Conservation (phyloP, 2,329 filamentous ascomycete species). For the Purpureocillium lavendulum region DNA sequence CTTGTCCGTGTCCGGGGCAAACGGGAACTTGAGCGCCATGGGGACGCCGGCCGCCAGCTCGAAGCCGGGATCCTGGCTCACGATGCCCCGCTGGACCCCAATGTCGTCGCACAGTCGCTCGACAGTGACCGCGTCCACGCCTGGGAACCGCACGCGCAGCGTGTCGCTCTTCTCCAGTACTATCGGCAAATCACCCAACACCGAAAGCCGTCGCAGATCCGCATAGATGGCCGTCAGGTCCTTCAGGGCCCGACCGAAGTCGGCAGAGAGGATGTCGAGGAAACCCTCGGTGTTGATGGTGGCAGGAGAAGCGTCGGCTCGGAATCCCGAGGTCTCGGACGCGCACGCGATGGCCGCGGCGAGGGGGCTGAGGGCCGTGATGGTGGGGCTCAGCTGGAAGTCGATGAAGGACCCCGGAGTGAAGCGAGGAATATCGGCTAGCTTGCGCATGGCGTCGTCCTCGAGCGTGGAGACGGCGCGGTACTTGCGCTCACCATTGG, state of each 20-base stretch:
- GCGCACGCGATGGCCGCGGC: slow-evolving; percentile 43
- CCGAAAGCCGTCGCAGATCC: slow-evolving; percentile 70
- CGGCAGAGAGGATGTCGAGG: slow-evolving; percentile 73
- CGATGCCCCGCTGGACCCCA: slow-evolving; percentile 69
- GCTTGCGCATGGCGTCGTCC: slow-evolving; percentile 61
- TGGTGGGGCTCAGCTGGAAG: slow-evolving; percentile 79
- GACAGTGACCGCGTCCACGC: slow-evolving; percentile 76
- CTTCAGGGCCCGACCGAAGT: slow-evolving; percentile 81
- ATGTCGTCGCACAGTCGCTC: slow-evolving; percentile 80
- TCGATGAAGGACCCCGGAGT: slow-evolving; percentile 75
- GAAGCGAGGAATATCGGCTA: slow-evolving; percentile 48
- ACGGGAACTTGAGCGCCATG: slow-evolving; percentile 77
- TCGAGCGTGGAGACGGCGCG: slow-evolving; percentile 67
- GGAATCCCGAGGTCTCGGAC: slow-evolving; percentile 33
- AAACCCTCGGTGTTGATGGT: slow-evolving; percentile 77
- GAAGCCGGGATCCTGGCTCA: slow-evolving; percentile 72
- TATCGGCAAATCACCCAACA: slow-evolving; percentile 77
- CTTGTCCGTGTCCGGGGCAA: slow-evolving; percentile 52
- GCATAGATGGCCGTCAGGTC: slow-evolving; percentile 72
- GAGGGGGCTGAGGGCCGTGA: slow-evolving; percentile 77
- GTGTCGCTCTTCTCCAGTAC: slow-evolving; percentile 58
- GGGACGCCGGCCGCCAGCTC: slow-evolving; percentile 57
- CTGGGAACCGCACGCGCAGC: slow-evolving; percentile 80
- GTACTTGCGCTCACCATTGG: slow-evolving; percentile 70
- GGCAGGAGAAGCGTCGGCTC: slow-evolving; percentile 28